Evolutionary conservation across 768 basidiomycete species (phyloP), one percentile per base, ranked within the genome.

Genomic region (Xanthoconium purpureum): DNA sequence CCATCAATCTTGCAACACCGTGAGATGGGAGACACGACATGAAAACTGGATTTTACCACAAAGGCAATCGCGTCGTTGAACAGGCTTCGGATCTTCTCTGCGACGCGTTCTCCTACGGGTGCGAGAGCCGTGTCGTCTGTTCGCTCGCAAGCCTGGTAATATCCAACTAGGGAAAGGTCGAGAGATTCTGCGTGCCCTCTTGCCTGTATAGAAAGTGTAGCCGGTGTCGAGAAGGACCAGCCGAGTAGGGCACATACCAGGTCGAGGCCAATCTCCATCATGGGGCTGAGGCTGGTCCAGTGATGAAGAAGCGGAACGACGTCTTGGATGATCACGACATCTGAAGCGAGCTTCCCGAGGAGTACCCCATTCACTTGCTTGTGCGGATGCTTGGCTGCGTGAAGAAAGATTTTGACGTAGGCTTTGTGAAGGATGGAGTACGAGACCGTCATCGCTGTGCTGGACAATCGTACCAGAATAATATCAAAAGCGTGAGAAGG

Each of bases 231-330:
- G 49, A 46, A 17, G n/a, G 13, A 28, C 33, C 18, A 45, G 50
- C 35, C 15, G 8, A 49, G 39, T 15, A 48, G 38, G 33, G 17
- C 30, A 73, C 84, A 61, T 61, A 89, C 89, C 65, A 90, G 73
- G 63, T 89, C 88, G 40, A 91, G 78, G 28, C 89, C 91, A 57
- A 90, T 84, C 67, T 91, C 89, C 87, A 91, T 91, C 85, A 88
- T 88, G 5, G 89, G 88, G 58, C 85, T 88, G 51, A 94, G 77
- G 62, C 80, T 85, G 8, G 89, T 90, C 90, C 90, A 93, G 66
- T 91, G 85, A 66, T 94, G 91, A 49, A 91, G 79, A 36, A 94
- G 76, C 15, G 91, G 91, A 38, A 94, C 75, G 3, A 84, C 80
- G 64, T 93, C 89, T 47, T 76, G 73, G 47, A 88, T 79, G 52